These are phyloP conservation scores for Lentinula sp. DNA, from an alignment of 768 basidiomycete genomes.

Conservation along the genomic window DNA sequence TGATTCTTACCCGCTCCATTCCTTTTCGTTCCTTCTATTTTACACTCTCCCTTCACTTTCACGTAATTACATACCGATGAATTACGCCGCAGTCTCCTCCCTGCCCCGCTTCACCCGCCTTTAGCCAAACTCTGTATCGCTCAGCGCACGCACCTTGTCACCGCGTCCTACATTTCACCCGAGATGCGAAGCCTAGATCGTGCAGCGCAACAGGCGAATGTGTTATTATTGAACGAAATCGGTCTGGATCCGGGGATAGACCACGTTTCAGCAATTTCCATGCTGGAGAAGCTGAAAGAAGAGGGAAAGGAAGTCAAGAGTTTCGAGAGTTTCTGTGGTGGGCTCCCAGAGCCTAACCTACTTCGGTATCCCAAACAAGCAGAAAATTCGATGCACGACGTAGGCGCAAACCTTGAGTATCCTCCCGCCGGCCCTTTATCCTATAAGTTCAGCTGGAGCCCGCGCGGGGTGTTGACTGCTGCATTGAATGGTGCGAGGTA, in stretches of 20 bases:
- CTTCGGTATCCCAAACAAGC: slow-evolving; percentile 12
- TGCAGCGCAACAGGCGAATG: slow-evolving; percentile 54
- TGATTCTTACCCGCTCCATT: not conserved
- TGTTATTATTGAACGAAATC: slow-evolving; percentile 85
- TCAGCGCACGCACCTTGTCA: slow-evolving; percentile 72
- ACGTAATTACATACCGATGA: too few relatives aligned
- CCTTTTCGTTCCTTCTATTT: not conserved
- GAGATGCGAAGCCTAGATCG: slow-evolving; percentile 63
- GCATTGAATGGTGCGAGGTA: slow-evolving; percentile 70
- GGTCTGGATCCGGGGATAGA: slow-evolving; percentile 88
- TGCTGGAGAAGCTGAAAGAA: slow-evolving; percentile 47
- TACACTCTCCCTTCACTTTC: not conserved
- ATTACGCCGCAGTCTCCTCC: slow-evolving; percentile 55
- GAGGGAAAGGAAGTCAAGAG: slow-evolving; percentile 55
- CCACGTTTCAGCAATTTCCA: slow-evolving; percentile 77
- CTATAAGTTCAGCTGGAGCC: slow-evolving; percentile 96
- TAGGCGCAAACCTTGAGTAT: not conserved
- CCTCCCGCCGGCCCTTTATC: slow-evolving; percentile 50
- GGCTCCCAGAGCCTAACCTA: slow-evolving; percentile 76
- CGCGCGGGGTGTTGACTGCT: slow-evolving; percentile 78
- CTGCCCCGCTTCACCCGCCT: slow-evolving; percentile 63
- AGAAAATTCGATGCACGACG: not conserved
- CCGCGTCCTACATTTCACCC: slow-evolving; percentile 84
- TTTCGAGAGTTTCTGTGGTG: slow-evolving; percentile 91
- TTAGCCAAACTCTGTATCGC: slow-evolving; percentile 73